Base-by-base conservation (phyloP, 2,329 filamentous ascomycete genomes). In the Pseudocercospora fuligena region DNA sequence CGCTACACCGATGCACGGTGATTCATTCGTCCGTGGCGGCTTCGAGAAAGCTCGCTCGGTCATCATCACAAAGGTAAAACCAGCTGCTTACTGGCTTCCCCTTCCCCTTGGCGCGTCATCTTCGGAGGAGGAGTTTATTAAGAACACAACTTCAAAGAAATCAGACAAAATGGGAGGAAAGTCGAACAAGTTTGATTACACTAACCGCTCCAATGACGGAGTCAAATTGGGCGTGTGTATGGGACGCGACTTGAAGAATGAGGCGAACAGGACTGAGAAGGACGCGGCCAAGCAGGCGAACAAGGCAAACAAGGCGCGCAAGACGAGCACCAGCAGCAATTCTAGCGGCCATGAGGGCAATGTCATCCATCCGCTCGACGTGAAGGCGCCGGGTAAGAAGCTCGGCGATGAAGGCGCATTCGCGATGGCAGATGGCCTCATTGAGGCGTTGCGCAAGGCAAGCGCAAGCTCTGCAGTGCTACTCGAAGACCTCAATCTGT, bases 401-500 rank as follows among this genome's bases (percentile, higher is more conserved):
- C 75, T 85, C n/a, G 81, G 79, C 1, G 82, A 84, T 63, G 80
- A 81, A 8, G 83, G 83, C 9, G 77, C 84, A 11, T 68, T 66
- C 2, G 76, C 78, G 14, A 77, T 85, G 66, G 78, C 80, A n/a
- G 75, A 78, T 59, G 81, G 80, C 19, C 74, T 86, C 9, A 70
- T 79, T 19, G 69, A 74, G 21, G 82, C 80, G 8, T 74, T 84
- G 61, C 66, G 72, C 25, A 78, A 74, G 49, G 74, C 73, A 62
- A 78, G 75, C 23, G 64, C 60, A 57, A 61, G 58, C 5, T 70
- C 72, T 7, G 70, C 72, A 23, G 72, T 81, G n/a, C 77, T 73
- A 29, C 74, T 86, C 11, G 80, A 82, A 40, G 82, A 83, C 65
- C 73, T 86, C 23, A 80, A 82, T 66, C 73, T 86, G 4, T 77